Evolutionary conservation across 805 yeast genomes (phyloP).

Genomic region (Pichia kluyveri): DNA sequence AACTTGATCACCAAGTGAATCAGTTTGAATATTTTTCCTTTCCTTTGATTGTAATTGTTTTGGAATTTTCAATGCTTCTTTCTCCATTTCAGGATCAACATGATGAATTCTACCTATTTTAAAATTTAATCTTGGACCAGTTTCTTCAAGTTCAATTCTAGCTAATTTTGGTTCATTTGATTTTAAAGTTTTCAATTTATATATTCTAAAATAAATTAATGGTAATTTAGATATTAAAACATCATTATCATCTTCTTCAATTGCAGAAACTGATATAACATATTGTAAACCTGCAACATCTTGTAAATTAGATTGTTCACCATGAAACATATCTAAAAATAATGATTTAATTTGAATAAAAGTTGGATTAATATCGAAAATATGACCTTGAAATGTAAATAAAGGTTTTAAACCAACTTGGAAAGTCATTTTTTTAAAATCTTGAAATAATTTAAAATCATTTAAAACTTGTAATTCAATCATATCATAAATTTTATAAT

Average conservation of each 20-base stretch:
- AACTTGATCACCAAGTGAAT: constrained; percentile 89
- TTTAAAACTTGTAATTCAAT: constrained; percentile 71
- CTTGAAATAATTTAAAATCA: constrained; percentile 63
- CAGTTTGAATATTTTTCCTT: constrained; percentile 84
- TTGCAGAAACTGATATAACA: constrained; percentile 71
- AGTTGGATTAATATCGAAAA: constrained; percentile 82
- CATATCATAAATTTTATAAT: constrained; percentile 88
- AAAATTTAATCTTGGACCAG: constrained; percentile 93
- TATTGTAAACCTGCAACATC: constrained; percentile 95
- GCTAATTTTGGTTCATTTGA: constrained; percentile 81
- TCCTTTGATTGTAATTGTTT: constrained; percentile 72
- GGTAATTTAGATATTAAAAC: constrained; percentile 57
- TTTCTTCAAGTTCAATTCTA: constrained; percentile 87
- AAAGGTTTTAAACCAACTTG: constrained; percentile 87
- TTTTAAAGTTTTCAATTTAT: constrained; percentile 69
- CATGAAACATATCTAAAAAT: constrained; percentile 86
- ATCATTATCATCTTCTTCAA: constrained; percentile 68
- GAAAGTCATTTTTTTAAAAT: constrained; percentile 75
- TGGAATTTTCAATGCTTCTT: constrained; percentile 77
- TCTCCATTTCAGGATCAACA: constrained; percentile 81
- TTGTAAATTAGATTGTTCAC: constrained; percentile 67
- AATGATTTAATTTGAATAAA: constrained; percentile 79
- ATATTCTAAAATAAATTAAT: constrained; percentile 80
- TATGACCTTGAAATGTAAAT: constrained; percentile 88
- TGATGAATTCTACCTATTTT: constrained; percentile 78